These are phyloP conservation scores for Termitomyces sp. DNA, from an alignment of 1,284 basidiomycete genomes.

Conservation along the genomic window DNA sequence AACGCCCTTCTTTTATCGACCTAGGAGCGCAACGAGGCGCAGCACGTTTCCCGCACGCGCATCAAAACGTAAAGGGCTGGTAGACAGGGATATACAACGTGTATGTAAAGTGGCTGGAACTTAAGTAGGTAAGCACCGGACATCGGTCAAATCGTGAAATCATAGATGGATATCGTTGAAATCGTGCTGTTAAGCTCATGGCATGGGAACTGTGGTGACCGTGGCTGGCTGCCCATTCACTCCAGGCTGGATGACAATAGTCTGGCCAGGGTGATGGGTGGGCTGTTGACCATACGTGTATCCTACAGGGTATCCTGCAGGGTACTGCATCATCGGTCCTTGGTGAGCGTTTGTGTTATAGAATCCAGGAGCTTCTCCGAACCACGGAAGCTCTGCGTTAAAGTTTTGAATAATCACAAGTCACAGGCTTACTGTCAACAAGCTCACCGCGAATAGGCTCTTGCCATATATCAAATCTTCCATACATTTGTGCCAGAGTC, in stretches of 20 bases:
- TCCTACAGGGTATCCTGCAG: slow-evolving; percentile 19
- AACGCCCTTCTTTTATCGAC: slow-evolving; percentile 8
- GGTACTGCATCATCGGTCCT: slow-evolving; percentile 24
- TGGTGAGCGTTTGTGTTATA: slow-evolving; percentile 38
- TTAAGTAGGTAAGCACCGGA: not conserved
- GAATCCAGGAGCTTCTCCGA: slow-evolving; percentile 45
- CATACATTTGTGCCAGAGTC: slow-evolving; percentile 36
- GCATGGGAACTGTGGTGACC: slow-evolving; percentile 53
- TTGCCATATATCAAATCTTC: slow-evolving; percentile 32
- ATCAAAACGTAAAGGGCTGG: slow-evolving; percentile 11
- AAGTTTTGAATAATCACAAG: not conserved
- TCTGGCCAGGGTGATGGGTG: slow-evolving; percentile 54
- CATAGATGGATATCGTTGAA: not conserved
- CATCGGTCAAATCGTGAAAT: not conserved
- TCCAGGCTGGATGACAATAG: slow-evolving; percentile 67
- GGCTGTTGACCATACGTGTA: slow-evolving; percentile 19
- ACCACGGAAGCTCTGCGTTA: slow-evolving; percentile 43
- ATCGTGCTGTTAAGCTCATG: slow-evolving; percentile 2
- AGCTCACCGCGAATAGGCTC: slow-evolving; percentile 44
- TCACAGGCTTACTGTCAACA: not conserved
- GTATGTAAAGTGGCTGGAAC: slow-evolving; percentile 2
- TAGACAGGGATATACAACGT: slow-evolving; percentile 16
- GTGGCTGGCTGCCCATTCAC: slow-evolving; percentile 53
- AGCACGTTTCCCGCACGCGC: slow-evolving; percentile 18
- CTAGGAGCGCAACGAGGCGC: slow-evolving; percentile 20